Evolutionary conservation across 1,284 basidiomycete genomes (phyloP).

Genomic region (Porodaedalea pini): DNA sequence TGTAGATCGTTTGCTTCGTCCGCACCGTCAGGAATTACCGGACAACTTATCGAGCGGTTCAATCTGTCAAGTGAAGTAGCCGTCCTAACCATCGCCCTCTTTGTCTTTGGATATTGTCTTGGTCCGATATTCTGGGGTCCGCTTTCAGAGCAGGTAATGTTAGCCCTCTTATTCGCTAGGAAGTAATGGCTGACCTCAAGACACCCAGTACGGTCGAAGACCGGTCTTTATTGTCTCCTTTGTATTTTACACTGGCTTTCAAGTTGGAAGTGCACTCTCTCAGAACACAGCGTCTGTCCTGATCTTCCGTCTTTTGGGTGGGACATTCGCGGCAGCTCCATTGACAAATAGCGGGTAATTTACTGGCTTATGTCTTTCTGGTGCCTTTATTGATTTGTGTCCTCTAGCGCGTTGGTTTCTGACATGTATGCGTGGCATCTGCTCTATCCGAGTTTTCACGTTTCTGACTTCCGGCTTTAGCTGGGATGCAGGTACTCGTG

Average conservation of each 20-base stretch:
- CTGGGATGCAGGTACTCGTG: conserved; percentile 51
- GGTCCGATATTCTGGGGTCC: conserved; percentile 50
- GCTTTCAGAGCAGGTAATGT: conserved; percentile 40
- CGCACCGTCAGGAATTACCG: conserved; percentile 47
- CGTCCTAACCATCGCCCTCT: conserved; percentile 38
- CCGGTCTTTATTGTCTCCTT: conserved; percentile 49
- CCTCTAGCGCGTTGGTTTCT: conserved; percentile 40
- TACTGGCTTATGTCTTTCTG: neutral
- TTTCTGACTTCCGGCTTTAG: conserved; percentile 26
- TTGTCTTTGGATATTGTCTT: conserved; percentile 44
- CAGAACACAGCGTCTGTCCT: conserved; percentile 59
- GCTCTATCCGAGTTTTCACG: conserved; percentile 31
- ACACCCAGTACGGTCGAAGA: conserved; percentile 31
- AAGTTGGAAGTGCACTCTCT: conserved; percentile 60
- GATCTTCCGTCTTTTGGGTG: conserved; percentile 68
- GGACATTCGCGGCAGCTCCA: conserved; percentile 51
- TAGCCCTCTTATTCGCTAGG: neutral
- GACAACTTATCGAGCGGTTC: conserved; percentile 48
- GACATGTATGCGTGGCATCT: conserved; percentile 28
- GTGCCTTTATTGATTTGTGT: neutral
- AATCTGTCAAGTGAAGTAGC: conserved; percentile 50
- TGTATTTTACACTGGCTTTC: conserved; percentile 45
- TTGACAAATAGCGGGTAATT: conserved; percentile 49
- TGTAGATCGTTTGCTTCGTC: conserved; percentile 60
- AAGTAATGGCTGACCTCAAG: neutral